Base-by-base conservation (phyloP, 257 asterid genomes). In the Craterostigma plantagineum region DNA sequence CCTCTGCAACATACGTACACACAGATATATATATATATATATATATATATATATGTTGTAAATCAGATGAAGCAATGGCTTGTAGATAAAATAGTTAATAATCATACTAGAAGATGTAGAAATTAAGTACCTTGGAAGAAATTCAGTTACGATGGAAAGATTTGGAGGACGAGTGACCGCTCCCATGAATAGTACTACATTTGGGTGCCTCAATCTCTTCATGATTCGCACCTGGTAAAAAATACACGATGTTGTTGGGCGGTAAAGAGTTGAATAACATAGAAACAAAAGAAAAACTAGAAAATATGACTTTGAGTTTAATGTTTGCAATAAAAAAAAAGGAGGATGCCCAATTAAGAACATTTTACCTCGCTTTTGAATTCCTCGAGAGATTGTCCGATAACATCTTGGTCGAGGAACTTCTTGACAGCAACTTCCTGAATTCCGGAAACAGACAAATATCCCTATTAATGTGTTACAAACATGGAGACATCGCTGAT, bases 341-440 rank as follows among this genome's bases (percentile, higher is more conserved):
- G n/a, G 30, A 23, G 6, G 30, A 23, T 23, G 30, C 30, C 30
- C 30, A n/a, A n/a, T n/a, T n/a, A 16, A 7, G 3, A 39, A 36
- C 33, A 48, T 40, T 51, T 35, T 79, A 86, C 97, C 97, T 87
- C 97, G 59, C 95, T 78, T 67, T 51, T 87, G 60, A 87, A 81
- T 72, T 81, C 97, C 65, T 87, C 95, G 18, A 87, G 95, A 58
- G 92, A 76, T 71, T 87, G 94, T 18, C 91, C 92, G 33, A 76
- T 62, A 54, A 87, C 48, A 56, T 64, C 92, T 72, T 87, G 97
- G 70, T 81, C 90, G 34, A 87, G 76, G 60, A 87, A 87, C 63
- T 73, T 78, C 74, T 87, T 87, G 49, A 87, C 92, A 62, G 97
- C 95, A 68, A 87, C 95, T 71, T 73, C 97, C 97, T 86, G 71